A percentile compares a stretch with the other conserved stretches of the same genome.
Conservation (phyloP, 2,329 filamentous ascomycete genomes). For the Grosmannia serpens region DNA sequence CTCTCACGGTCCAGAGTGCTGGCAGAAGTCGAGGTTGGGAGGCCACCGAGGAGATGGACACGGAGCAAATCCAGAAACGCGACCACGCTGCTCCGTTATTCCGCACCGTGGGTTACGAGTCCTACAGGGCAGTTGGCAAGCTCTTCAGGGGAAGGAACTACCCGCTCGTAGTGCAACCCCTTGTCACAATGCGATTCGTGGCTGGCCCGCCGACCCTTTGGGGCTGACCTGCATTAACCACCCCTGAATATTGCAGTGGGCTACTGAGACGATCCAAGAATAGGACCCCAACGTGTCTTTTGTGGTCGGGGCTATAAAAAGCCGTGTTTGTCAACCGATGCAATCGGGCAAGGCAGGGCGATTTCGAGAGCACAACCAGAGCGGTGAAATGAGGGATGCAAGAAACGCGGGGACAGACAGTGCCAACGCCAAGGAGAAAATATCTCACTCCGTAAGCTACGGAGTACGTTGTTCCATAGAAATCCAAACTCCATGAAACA, state of each 20-base stretch:
- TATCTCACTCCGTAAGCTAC: too few relatives aligned
- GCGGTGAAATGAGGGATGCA: too few relatives aligned
- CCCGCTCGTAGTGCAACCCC: not conserved
- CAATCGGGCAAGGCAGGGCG: not conserved
- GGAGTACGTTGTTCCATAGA: not conserved
- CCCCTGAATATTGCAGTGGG: not conserved
- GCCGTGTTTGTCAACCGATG: not conserved
- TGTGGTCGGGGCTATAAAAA: not conserved
- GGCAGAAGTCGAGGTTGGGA: not conserved
- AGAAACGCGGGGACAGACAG: not conserved
- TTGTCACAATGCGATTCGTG: not conserved
- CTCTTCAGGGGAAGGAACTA: not conserved
- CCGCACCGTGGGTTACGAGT: not conserved
- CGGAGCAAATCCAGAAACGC: not conserved
- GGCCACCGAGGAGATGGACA: not conserved
- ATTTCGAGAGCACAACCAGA: too few relatives aligned
- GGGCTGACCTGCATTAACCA: not conserved
- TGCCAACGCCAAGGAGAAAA: not conserved
- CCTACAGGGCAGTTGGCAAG: not conserved
- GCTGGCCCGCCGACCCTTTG: not conserved
- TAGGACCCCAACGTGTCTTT: not conserved
- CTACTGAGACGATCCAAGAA: not conserved
- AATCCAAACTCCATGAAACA: not conserved
- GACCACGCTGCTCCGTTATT: not conserved
- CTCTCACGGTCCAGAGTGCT: not conserved